Evolutionary conservation across 495 filamentous ascomycete genomes (phyloP).

Genomic region (Penicillium manginii): DNA sequence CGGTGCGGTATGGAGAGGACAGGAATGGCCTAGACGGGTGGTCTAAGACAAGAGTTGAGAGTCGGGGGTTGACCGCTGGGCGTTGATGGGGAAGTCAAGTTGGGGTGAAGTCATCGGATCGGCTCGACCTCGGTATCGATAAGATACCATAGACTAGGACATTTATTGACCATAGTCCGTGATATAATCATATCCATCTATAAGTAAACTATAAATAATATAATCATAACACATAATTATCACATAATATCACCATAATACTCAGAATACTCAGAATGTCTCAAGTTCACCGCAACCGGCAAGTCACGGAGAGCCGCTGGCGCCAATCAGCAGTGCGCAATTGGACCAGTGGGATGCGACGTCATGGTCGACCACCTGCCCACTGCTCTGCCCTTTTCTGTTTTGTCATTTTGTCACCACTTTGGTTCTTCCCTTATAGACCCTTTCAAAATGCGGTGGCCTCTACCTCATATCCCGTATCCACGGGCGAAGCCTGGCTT

Average conservation of each 20-base stretch:
- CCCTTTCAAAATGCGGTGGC: conserved; percentile 36
- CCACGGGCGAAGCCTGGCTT: conserved; percentile 66
- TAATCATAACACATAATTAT: not conserved
- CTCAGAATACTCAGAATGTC: not conserved
- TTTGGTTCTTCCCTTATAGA: not conserved
- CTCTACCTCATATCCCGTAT: conserved; percentile 68
- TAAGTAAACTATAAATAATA: not conserved
- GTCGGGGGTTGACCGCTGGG: not conserved
- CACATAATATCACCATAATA: not conserved
- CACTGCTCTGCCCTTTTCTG: not conserved
- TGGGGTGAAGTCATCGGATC: conserved; percentile 4
- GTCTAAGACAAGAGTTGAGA: not conserved
- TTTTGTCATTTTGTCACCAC: conserved; percentile 2
- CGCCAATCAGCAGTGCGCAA: conserved; percentile 22
- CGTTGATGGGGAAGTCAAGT: not conserved
- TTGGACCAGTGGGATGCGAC: conserved; percentile 24
- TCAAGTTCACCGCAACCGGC: conserved; percentile 19
- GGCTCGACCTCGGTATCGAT: conserved; percentile 4
- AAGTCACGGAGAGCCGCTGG: conserved; percentile 22
- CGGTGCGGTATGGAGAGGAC: not conserved
- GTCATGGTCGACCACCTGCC: conserved; percentile 21
- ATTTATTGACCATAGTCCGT: not conserved
- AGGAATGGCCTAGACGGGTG: not conserved
- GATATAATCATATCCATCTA: no score
- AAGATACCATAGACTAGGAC: not conserved